Evolutionary conservation across 2,329 filamentous ascomycete genomes (phyloP).

Genomic region (Tolypocladium inflatum): DNA sequence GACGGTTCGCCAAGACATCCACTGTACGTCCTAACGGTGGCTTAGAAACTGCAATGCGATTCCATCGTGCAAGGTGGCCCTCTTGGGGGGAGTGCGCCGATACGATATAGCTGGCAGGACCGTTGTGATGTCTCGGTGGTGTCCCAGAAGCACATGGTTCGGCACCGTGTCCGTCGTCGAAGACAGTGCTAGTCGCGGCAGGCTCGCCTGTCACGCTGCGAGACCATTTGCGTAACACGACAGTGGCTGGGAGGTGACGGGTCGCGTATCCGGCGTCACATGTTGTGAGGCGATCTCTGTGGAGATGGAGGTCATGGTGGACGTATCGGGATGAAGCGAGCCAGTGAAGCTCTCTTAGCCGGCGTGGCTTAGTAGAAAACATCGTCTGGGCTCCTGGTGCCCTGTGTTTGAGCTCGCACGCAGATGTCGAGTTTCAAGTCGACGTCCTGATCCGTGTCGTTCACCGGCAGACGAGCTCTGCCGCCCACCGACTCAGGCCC

Average conservation of each 20-base stretch:
- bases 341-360: not conserved
- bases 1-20: not conserved
- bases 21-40: not conserved
- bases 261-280: not conserved
- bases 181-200: not conserved
- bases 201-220: not conserved
- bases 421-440: not conserved
- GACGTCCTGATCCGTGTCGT: not conserved
- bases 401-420: not conserved
- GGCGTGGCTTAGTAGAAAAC: not conserved
- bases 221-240: not conserved
- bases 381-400: not conserved
- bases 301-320: not conserved
- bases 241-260: not conserved
- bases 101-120: not conserved
- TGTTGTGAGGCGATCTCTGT: not conserved
- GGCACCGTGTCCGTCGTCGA: not conserved
- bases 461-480: too few species aligned
- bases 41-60: not conserved
- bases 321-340: not conserved
- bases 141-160: not conserved
- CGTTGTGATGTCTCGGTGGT: not conserved
- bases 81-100: not conserved
- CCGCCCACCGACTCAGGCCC: too few species aligned
- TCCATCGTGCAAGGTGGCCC: not conserved